Evolutionary conservation across 768 basidiomycete genomes (phyloP), one percentile per base, ranked within the genome.

Genomic region (Leccinum incarnatum): DNA sequence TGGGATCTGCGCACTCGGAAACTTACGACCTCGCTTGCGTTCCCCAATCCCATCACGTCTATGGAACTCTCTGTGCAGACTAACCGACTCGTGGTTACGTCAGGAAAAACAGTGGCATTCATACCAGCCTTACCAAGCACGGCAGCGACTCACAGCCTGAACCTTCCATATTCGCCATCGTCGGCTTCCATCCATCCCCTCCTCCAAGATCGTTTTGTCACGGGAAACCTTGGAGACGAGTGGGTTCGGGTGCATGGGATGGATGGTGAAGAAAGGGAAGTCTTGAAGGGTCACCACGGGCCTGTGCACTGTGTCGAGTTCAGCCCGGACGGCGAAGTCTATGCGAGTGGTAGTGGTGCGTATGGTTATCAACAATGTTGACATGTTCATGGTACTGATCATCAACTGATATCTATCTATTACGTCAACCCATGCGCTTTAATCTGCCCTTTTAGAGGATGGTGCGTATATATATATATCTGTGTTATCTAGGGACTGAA

Each of bases 281-380:
- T 97, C 30, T 81, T 95, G 58, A 96, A 97, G 74, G 96, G 96
- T 4, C 97, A 98, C 69, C 97, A 98, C 70, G 97, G 96, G 23
- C 95, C 96, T 19, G 95, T 98, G 17, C 94, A 96, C 67, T 93
- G 91, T 55, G 89, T 96, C 50, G 89, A 91, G 67, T 96, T 88
- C 74, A 93, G 90, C 69, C 96, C 96, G 1, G 96, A 98, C 71
- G 96, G 96, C 23, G 97, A 98, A 78, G 84, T 97, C 80, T 98
- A 93, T 72, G 96, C 96, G 36, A 95, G 92, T 67, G 97, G 96
- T 53, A 95, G 93, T 67, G 96, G 96, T 88, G 73, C 78, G 91
- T 84, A 23, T 54, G 40, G 42, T 57, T 45, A 19, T 57, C 59
- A 46, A n/a, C 60, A 52, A 19, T 19, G 19, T 19, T 59, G 47